phyloP scores from a whole-genome alignment of 306 rosid species.

The Psophocarpus tetragonolobus region DNA sequence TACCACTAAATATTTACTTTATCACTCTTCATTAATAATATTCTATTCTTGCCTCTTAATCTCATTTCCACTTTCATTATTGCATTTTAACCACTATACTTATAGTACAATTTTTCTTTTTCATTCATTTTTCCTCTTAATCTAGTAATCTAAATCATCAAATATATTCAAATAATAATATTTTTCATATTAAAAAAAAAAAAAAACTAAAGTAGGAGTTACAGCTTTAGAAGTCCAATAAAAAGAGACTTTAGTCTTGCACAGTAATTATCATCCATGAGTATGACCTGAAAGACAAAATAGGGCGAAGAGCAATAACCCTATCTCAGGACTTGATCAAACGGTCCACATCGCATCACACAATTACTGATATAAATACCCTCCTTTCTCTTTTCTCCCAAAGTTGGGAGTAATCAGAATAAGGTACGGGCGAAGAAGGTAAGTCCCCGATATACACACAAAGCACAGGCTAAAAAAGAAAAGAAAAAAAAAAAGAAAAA shows the following conservation, averaged over 20 bases:
- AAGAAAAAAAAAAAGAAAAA: background rate
- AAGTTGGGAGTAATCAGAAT: background rate
- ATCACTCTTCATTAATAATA: background rate
- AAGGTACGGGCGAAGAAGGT: too few relatives aligned
- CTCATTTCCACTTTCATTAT: too few relatives aligned
- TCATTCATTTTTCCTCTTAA: too few relatives aligned
- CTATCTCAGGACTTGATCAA: conserved; percentile 21
- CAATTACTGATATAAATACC: background rate
- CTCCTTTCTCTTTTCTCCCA: background rate
- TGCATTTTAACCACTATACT: too few relatives aligned
- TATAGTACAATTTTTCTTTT: too few relatives aligned
- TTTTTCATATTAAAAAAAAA: too few relatives aligned
- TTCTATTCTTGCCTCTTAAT: too few relatives aligned
- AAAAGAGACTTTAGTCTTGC: background rate
- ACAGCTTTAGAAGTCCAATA: background rate
- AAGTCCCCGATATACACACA: too few relatives aligned
- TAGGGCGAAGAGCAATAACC: too few relatives aligned
- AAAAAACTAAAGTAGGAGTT: background rate
- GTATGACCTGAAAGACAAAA: too few relatives aligned
- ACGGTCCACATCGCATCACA: conserved; percentile 38
- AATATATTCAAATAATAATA: too few relatives aligned
- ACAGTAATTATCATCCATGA: background rate
- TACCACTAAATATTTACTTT: background rate
- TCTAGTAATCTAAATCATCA: too few relatives aligned
- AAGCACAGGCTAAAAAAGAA: background rate